Base-by-base conservation (phyloP, 371 early-diverging fungal species). In the Mortierella sp. region DNA sequence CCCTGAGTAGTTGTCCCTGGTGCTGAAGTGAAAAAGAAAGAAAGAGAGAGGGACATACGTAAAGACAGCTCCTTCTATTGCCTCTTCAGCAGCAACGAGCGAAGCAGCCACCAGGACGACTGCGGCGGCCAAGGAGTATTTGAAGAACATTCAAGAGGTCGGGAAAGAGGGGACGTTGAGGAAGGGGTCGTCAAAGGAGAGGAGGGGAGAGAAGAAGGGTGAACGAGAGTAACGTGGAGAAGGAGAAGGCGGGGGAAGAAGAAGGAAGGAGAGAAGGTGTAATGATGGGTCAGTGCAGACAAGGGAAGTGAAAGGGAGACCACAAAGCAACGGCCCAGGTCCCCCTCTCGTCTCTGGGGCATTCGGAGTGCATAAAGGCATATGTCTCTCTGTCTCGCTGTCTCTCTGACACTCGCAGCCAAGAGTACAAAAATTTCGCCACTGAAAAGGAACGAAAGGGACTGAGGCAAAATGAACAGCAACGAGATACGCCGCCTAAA, bases 81-180 rank as follows among this genome's bases (percentile, higher is more conserved):
- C 31, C 63, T 63, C 63, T 63, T 63, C 63, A 24, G 68, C 34
- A 21, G 9, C 68, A 34, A 38, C n/a, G n/a, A 7, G n/a, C 55
- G 55, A 55, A n/a, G 55, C 55, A 55, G 68, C 38, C 2, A 34
- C 63, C 16, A 65, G 68, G 11, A 65, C 68, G 11, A 65, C 68
- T 65, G 68, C 68, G 68, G 68, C 68, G 24, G 68, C 68, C 68
- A 65, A 21, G 42, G 68, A 65, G 68, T 65, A 65, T 65, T 65
- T 65, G 68, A 65, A 5, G 68, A 65, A 24, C 68, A 65, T 65
- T 65, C 38, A 38, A 54, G 21, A 63, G 19, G 19, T 19, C 2
- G 34, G 38, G 19, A 52, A 42, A 9, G n/a, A 16, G 52, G 10
- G 47, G n/a, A 5, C 0, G 45, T 31, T 21, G 14, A n/a, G 28